Conservation (phyloP, 2,329 filamentous ascomycete genomes). For the Aspergillus neotritici region DNA sequence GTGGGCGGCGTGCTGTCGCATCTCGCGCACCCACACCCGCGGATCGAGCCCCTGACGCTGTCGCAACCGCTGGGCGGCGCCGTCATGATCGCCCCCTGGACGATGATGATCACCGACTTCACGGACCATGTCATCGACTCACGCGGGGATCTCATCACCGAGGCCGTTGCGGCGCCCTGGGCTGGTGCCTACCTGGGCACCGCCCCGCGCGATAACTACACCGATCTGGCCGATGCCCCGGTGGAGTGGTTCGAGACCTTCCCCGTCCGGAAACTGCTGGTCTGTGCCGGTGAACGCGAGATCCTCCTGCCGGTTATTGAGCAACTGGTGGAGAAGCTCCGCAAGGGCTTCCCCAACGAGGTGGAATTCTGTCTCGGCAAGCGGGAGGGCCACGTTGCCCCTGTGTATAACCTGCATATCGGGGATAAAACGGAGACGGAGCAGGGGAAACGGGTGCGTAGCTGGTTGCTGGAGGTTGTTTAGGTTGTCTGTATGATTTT, state of each 20-base stretch:
- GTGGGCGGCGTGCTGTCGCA: constrained; percentile 37
- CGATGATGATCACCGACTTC: constrained; percentile 45
- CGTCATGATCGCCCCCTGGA: constrained; percentile 56
- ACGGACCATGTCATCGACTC: constrained; percentile 42
- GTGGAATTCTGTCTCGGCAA: constrained; percentile 33
- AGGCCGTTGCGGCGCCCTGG: constrained; percentile 42
- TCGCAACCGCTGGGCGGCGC: constrained; percentile 44
- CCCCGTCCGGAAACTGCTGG: constrained; percentile 45
- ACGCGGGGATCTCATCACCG: constrained; percentile 48
- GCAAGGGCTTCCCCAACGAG: constrained; percentile 24
- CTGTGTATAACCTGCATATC: constrained; percentile 37
- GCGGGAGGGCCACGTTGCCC: constrained; percentile 39
- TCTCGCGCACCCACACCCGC: constrained; percentile 51
- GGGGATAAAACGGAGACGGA: constrained; percentile 33
- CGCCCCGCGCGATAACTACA: constrained; percentile 46
- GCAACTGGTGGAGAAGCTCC: constrained; percentile 46
- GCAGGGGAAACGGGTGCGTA: constrained; percentile 36
- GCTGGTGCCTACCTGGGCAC: constrained; percentile 43
- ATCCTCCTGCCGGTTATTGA: constrained; percentile 53
- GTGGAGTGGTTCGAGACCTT: constrained; percentile 51
- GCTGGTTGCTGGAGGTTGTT: constrained; percentile 27
- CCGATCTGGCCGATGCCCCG: constrained; percentile 46
- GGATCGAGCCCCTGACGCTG: constrained; percentile 42
- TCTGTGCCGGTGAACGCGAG: constrained; percentile 53
- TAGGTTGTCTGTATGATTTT: neutral